Conservation (phyloP, 169 alveolate genomes). For the Eimeria sp. region DNA sequence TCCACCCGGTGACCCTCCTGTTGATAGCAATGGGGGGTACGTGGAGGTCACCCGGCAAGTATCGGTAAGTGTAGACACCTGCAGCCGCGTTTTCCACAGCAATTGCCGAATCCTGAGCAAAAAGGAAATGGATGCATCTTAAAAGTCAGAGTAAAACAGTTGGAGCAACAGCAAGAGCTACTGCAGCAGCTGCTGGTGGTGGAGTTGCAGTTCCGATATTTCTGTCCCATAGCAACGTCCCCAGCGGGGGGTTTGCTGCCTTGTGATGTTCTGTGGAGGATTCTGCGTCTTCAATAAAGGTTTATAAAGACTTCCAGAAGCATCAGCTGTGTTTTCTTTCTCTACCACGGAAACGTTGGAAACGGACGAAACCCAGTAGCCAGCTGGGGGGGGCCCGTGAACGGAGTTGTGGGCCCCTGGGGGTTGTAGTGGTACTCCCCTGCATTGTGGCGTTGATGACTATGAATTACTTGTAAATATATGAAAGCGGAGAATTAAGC, state of each 20-base stretch:
- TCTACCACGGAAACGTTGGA: too few relatives aligned
- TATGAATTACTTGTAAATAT: too few relatives aligned
- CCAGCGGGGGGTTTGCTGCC: not conserved
- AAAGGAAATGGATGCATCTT: too few relatives aligned
- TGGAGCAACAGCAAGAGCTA: not conserved
- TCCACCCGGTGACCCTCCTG: not conserved
- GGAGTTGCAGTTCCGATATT: not conserved
- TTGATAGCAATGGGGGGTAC: too few relatives aligned
- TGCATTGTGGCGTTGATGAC: not conserved
- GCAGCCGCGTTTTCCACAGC: not conserved
- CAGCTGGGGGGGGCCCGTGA: not conserved
- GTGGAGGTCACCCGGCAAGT: too few relatives aligned
- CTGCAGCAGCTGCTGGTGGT: slow-evolving; percentile 4
- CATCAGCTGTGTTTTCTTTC: too few relatives aligned
- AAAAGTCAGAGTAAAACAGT: not conserved
- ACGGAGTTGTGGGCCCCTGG: not conserved
- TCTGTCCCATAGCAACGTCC: not conserved
- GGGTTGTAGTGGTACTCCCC: not conserved
- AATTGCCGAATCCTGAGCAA: not conserved
- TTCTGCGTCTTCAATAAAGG: too few relatives aligned
- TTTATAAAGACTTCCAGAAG: too few relatives aligned
- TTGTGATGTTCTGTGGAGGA: too few relatives aligned
- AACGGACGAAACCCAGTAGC: too few relatives aligned
- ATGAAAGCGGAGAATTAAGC: too few relatives aligned
- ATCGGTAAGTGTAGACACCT: not conserved